phyloP scores from a whole-genome alignment of 148 eudicot species.

The Cornus florida region DNA sequence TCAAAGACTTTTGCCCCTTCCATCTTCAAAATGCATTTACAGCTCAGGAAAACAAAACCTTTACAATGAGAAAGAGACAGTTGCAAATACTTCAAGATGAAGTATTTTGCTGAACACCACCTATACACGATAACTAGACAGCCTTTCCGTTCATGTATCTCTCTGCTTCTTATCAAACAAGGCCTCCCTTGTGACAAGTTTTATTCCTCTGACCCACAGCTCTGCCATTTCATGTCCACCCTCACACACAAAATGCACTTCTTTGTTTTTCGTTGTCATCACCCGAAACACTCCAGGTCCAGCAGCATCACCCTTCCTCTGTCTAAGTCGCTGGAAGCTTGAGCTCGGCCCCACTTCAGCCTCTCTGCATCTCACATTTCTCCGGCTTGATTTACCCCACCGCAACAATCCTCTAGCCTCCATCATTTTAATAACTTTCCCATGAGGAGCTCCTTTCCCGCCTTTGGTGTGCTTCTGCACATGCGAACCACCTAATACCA shows the following conservation, averaged over 20 bases:
- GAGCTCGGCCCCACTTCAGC: conserved; percentile 65
- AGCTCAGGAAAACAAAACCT: conserved; percentile 5
- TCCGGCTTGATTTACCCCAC: conserved; percentile 71
- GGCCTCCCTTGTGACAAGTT: conserved; percentile 61
- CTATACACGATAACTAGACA: not conserved
- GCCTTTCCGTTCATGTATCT: not conserved
- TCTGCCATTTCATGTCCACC: conserved; percentile 81
- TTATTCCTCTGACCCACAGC: conserved; percentile 88
- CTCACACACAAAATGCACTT: conserved; percentile 77
- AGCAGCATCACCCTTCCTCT: conserved; percentile 52
- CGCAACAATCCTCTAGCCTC: conserved; percentile 46
- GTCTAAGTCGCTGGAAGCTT: conserved; percentile 48
- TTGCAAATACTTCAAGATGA: conserved; percentile 29
- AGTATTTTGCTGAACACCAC: conserved; percentile 21
- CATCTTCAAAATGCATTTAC: conserved; percentile 25
- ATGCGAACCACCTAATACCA: conserved; percentile 55
- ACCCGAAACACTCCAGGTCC: conserved; percentile 70
- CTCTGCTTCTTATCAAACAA: conserved; percentile 19
- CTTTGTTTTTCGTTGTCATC: conserved; percentile 70
- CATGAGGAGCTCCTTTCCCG: conserved; percentile 78
- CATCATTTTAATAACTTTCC: conserved; percentile 54
- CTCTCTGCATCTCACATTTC: conserved; percentile 70
- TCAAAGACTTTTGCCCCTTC: not conserved
- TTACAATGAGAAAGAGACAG: conserved; percentile 9
- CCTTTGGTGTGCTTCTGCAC: conserved; percentile 75